Evolutionary conservation across 768 basidiomycete genomes (phyloP), one percentile per base, ranked within the genome.

Genomic region (Pleurotus djamor): DNA sequence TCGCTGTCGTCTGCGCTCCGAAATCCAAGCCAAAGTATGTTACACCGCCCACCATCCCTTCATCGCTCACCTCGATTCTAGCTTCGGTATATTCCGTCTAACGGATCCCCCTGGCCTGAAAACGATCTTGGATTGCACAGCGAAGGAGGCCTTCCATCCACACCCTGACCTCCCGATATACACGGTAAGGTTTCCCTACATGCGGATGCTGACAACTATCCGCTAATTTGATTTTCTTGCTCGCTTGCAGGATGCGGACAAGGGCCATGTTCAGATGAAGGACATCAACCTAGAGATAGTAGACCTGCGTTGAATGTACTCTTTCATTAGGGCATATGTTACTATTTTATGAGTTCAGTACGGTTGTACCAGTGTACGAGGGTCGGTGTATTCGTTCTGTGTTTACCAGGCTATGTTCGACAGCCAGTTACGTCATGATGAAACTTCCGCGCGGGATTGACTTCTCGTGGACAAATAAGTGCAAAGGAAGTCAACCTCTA

Each of bases 1-100:
- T 96, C 68, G 94, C 94, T 0, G 91, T 96, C 41, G 94, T 97
- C 13, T 95, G 92, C 66, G 92, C 94, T 3, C 94, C 94, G 0
- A 84, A 82, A 49, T 87, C 84, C 1, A 85, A 79, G 16, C 94
- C 93, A 0, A 87, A 83, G 89, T 92, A 72, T 32, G 87, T 66
- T 33, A 21, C 21, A 13, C 12, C 36, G 13, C 13, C 21, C 41
- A 13, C 68, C 41, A 35, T 41, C 5, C 48, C 48, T 6, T 37
- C 48, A 58, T 32, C 64, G 52, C 50, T 60, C 44, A 63, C 36
- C 7, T 59, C 48, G 21, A 38, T 37, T 51, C 41, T 59, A 91
- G 92, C 65, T 92, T 90, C 77, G 93, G 92, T 0, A 91, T 94
- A 50, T 94, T 94, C 76, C 89, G 94, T 12, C 74, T 96, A 4